Conservation (phyloP, 345 rosid genomes). For the Barbarea vulgaris region DNA sequence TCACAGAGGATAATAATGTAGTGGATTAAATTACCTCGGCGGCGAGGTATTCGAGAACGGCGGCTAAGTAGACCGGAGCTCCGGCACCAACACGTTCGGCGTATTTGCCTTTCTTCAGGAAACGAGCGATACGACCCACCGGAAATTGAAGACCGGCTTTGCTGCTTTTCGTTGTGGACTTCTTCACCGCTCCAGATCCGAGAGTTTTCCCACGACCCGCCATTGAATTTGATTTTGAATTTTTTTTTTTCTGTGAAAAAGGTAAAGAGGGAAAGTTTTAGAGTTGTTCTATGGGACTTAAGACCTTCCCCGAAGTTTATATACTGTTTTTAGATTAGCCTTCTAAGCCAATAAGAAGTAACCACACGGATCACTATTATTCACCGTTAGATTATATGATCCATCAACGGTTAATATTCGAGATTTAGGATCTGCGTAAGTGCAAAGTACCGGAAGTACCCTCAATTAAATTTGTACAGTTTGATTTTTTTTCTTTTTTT, state of each 20-base stretch:
- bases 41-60: conserved; percentile 97
- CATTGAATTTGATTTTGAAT: conserved; percentile 39
- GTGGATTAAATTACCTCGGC: conserved; percentile 57
- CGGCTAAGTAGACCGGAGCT: conserved; percentile 91
- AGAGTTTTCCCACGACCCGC: conserved; percentile 92
- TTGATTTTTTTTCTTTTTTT: neutral
- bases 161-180: conserved; percentile 85
- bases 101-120: conserved; percentile 87
- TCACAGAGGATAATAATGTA: neutral
- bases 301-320: neutral
- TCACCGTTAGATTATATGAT: conserved; percentile 45
- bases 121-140: conserved; percentile 96
- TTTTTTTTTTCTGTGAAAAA: neutral
- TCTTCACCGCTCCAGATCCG: conserved; percentile 76
- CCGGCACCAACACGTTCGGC: conserved; percentile 97
- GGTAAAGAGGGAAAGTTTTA: neutral
- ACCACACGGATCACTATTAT: conserved; percentile 30
- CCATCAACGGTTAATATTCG: conserved; percentile 28
- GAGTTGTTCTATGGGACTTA: too few species aligned
- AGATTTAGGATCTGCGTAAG: neutral
- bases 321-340: conserved; percentile 35
- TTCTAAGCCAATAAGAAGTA: conserved; percentile 44
- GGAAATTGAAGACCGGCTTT: conserved; percentile 95
- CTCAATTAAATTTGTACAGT: neutral
- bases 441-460: neutral